phyloP scores from a whole-genome alignment of 495 filamentous ascomycete species.

The Xylaria cubensis region DNA sequence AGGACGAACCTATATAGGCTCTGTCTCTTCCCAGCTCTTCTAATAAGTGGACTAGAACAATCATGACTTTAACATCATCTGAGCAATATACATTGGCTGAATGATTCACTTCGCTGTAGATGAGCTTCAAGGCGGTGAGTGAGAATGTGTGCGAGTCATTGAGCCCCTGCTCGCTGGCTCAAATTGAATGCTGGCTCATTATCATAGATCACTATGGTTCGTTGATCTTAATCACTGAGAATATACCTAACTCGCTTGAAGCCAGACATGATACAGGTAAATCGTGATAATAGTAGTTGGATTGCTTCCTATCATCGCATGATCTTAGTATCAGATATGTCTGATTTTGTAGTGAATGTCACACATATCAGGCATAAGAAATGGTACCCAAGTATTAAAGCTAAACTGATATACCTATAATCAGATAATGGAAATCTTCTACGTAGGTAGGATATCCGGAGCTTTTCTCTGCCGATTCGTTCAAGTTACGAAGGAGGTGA shows the following conservation, averaged over 20 bases:
- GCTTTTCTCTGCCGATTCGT: neutral
- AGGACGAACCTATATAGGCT: neutral
- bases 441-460: neutral
- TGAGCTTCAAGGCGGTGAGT: no score
- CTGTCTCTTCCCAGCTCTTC: neutral
- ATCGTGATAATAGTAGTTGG: neutral
- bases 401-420: neutral
- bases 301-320: neutral
- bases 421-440: neutral
- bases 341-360: neutral
- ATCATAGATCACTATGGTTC: neutral
- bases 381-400: neutral
- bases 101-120: neutral
- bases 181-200: neutral
- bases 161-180: neutral
- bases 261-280: neutral
- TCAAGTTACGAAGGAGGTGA: neutral
- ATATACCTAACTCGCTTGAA: neutral
- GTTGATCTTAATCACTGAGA: neutral
- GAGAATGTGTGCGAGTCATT: neutral
- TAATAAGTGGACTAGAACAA: neutral
- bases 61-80: neutral
- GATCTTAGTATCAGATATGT: neutral
- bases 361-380: neutral
- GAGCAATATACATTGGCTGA: neutral